Conservation (phyloP, 345 rosid species). For the Passiflora organensis region DNA sequence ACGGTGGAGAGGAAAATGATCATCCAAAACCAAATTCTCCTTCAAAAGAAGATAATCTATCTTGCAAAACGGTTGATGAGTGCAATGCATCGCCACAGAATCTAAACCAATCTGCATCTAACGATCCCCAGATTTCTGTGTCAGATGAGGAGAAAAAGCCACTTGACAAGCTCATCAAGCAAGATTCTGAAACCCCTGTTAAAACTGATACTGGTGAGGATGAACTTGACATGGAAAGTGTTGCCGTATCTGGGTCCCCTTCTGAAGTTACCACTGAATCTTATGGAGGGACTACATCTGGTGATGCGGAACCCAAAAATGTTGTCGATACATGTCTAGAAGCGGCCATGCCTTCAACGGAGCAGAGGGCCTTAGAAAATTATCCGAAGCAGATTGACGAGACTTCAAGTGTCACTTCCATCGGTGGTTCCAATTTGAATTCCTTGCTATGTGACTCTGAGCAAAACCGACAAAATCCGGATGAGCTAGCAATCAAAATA, state of each 20-base stretch:
- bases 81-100: background rate
- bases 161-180: background rate
- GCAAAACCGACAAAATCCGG: slow-evolving; percentile 6
- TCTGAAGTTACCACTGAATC: slow-evolving; percentile 1
- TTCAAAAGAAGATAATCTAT: slow-evolving; percentile 1
- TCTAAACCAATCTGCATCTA: slow-evolving; percentile 2
- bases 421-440: background rate
- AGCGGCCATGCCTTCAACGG: slow-evolving; percentile 4
- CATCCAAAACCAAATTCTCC: background rate
- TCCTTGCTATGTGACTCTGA: slow-evolving; percentile 5
- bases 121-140: background rate
- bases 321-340: slow-evolving; percentile 14
- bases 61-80: slow-evolving; percentile 5
- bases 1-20: slow-evolving; percentile 2
- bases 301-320: background rate
- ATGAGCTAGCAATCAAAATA: background rate
- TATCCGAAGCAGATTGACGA: background rate
- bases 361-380: slow-evolving; percentile 7
- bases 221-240: slow-evolving; percentile 7
- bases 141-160: background rate
- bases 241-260: slow-evolving; percentile 1
- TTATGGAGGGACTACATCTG: background rate
- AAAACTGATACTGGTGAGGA: background rate
- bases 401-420: slow-evolving; percentile 1
- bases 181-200: too few relatives aligned